A percentile compares a stretch with the other conserved stretches of the same genome.
These are phyloP conservation scores for Pyrus bretschneideri DNA, from an alignment of 306 rosid genomes.

Conservation along the genomic window DNA sequence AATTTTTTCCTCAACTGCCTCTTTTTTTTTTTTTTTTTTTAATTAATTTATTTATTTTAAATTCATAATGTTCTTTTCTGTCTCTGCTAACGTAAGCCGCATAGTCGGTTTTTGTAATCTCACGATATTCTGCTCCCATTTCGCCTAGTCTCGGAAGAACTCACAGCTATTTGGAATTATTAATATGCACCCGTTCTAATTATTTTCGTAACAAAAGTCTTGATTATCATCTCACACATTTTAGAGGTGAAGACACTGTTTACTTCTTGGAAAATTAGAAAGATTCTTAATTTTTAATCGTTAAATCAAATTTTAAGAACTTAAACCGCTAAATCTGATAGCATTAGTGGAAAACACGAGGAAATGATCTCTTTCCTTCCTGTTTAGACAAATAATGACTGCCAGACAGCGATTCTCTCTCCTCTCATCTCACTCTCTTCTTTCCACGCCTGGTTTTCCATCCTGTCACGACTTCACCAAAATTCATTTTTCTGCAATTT, in stretches of 20 bases:
- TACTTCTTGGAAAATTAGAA: too few relatives aligned
- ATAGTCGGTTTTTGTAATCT: background rate
- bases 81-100: background rate
- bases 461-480: background rate
- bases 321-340: rapidly evolving
- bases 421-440: background rate
- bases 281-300: too few relatives aligned
- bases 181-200: too few relatives aligned
- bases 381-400: background rate
- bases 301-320: too few relatives aligned
- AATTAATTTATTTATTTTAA: background rate
- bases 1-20: background rate
- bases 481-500: background rate
- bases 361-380: too few relatives aligned
- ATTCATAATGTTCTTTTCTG: background rate
- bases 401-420: background rate
- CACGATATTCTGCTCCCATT: background rate
- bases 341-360: rapidly evolving
- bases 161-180: too few relatives aligned
- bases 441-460: background rate
- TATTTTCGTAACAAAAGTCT: too few relatives aligned
- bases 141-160: background rate
- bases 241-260: too few relatives aligned
- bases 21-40: too few relatives aligned
- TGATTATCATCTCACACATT: too few relatives aligned